phyloP scores from a whole-genome alignment of 2,329 filamentous ascomycete species.

The Talaromyces piceae region DNA sequence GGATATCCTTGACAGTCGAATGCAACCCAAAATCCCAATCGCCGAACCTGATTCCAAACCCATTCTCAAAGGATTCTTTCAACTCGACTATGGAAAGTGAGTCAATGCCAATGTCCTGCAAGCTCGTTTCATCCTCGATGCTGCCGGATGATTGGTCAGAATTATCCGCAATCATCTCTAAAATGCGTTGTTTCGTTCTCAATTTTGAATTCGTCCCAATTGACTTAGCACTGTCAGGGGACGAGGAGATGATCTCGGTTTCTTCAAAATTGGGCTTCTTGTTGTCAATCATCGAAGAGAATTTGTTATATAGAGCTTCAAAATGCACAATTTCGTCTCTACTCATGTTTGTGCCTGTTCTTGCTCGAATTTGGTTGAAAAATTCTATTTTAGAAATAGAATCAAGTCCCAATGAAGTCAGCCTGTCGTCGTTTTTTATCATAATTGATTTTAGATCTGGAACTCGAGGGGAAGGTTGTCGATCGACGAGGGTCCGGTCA shows the following conservation, averaged over 20 bases:
- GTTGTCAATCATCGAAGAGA: not conserved
- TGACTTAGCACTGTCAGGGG: not conserved
- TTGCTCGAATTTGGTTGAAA: constrained; percentile 2
- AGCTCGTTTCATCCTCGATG: not conserved
- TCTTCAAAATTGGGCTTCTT: constrained; percentile 1
- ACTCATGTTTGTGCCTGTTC: not conserved
- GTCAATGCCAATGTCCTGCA: constrained; percentile 9
- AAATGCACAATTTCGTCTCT: not conserved
- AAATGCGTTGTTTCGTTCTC: constrained; percentile 5
- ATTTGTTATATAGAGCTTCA: constrained; percentile 3
- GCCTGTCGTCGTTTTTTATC: not conserved
- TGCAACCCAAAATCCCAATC: constrained; percentile 8
- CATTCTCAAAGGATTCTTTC: constrained; percentile 6
- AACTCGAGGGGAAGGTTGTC: not conserved
- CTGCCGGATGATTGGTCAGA: constrained; percentile 2
- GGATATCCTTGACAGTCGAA: constrained; percentile 2
- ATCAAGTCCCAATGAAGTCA: constrained; percentile 1
- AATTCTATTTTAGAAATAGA: constrained; percentile 8
- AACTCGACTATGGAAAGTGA: constrained; percentile 5
- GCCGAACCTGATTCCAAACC: constrained; percentile 4
- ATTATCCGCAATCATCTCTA: constrained; percentile 9
- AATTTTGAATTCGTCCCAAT: constrained; percentile 1
- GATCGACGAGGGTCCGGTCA: constrained; percentile 4
- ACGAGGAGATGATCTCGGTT: not conserved
- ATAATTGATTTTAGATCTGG: constrained; percentile 1